Evolutionary conservation across 345 rosid species (phyloP).

Genomic region (Arabis alpina): DNA sequence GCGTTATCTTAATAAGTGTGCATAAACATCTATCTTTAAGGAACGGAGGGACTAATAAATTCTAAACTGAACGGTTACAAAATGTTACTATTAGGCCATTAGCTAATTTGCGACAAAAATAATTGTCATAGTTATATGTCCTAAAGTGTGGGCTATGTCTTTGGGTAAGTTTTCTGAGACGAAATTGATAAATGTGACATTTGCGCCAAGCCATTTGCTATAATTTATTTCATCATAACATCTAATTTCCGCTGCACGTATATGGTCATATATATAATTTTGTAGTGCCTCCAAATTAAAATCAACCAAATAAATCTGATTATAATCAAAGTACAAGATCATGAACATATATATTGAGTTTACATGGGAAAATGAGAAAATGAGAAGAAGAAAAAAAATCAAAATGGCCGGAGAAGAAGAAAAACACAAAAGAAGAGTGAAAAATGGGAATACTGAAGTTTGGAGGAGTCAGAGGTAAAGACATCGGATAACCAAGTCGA

Average conservation of each 20-base stretch:
- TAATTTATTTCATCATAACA: no score
- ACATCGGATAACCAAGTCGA: slow-evolving; percentile 53
- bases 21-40: no score
- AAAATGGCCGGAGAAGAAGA: slow-evolving; percentile 9
- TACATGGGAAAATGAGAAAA: background rate
- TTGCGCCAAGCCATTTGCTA: no score
- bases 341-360: slow-evolving; percentile 5
- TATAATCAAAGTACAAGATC: background rate
- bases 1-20: no score
- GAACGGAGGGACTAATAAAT: no score
- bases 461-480: slow-evolving; percentile 48
- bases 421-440: slow-evolving; percentile 12
- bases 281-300: background rate
- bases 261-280: background rate
- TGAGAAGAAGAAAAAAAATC: background rate
- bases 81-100: no score
- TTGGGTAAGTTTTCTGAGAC: background rate
- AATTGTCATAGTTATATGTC: no score
- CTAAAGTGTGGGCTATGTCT: background rate
- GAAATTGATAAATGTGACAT: background rate
- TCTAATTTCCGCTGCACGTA: background rate
- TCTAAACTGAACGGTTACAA: no score
- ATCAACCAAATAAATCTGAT: background rate
- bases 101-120: no score
- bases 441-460: slow-evolving; percentile 10